phyloP scores from a whole-genome alignment of 2,329 filamentous ascomycete species.

The Ophiocordyceps robertsii region DNA sequence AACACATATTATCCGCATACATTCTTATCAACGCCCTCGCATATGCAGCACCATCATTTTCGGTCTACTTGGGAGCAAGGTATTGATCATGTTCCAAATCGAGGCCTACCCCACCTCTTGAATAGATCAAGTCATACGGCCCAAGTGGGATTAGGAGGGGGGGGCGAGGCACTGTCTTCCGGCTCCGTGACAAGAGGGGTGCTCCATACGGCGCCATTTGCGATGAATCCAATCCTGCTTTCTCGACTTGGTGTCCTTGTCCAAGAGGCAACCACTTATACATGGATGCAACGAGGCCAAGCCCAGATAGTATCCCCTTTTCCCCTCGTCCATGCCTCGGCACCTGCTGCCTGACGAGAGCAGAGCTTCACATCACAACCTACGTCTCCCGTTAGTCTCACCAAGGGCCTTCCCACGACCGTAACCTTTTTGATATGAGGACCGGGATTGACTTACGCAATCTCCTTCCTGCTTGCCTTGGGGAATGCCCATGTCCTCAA shows the following conservation, averaged over 20 bases:
- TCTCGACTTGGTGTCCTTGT: background rate
- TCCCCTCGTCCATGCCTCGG: background rate
- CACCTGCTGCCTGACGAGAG: background rate
- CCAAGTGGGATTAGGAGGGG: background rate
- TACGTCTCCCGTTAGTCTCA: constrained; percentile 1
- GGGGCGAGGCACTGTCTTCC: background rate
- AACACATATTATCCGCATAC: too few species aligned
- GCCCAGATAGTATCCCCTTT: background rate
- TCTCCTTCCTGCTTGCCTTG: constrained; percentile 72
- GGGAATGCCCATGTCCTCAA: constrained; percentile 96
- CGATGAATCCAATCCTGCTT: background rate
- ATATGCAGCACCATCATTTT: background rate
- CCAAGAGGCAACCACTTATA: background rate
- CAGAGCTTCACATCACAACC: constrained; percentile 13
- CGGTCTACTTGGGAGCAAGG: background rate
- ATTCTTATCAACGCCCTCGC: background rate
- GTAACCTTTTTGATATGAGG: background rate
- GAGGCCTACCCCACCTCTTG: background rate
- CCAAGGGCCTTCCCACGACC: background rate
- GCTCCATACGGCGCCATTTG: background rate
- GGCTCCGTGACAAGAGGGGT: background rate
- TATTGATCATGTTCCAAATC: background rate
- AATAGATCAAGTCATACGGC: background rate
- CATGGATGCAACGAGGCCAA: background rate
- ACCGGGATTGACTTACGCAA: constrained; percentile 53